A percentile compares a stretch with the other conserved stretches of the same genome.
Evolutionary conservation across 23 red algal species (phyloP).

Genomic region (Gracilariopsis chorda): DNA sequence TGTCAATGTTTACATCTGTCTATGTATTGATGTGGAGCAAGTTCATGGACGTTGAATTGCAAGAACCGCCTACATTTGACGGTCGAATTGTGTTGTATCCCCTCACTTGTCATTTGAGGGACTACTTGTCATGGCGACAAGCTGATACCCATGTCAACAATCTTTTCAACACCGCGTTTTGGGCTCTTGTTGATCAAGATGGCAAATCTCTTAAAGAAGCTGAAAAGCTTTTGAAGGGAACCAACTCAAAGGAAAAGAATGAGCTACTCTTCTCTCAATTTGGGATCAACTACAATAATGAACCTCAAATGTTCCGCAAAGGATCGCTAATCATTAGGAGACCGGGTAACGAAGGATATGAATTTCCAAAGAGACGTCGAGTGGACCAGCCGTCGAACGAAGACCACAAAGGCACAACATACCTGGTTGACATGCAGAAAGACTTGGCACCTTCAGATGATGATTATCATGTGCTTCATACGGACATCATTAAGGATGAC

Average conservation of each 20-base stretch:
- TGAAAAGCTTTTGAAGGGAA: conserved; percentile 60
- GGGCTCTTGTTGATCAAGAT: conserved; percentile 73
- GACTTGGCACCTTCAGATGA: not conserved
- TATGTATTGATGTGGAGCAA: conserved; percentile 65
- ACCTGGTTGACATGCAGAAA: not conserved
- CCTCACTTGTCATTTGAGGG: conserved; percentile 51
- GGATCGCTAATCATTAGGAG: conserved; percentile 54
- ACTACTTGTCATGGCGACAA: conserved; percentile 92
- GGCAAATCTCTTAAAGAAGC: conserved; percentile 51
- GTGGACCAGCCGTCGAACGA: not conserved
- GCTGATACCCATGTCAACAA: conserved; percentile 89
- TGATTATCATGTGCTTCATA: conserved; percentile 38
- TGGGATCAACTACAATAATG: conserved; percentile 88
- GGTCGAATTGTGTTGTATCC: conserved; percentile 79
- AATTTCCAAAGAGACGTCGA: not conserved
- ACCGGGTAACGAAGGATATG: not conserved
- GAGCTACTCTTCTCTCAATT: conserved; percentile 86
- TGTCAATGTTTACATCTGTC: conserved; percentile 68
- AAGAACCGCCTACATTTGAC: conserved; percentile 78
- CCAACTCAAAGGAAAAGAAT: conserved; percentile 78
- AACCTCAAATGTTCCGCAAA: conserved; percentile 74
- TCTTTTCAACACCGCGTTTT: conserved; percentile 91
- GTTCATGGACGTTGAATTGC: conserved; percentile 39
- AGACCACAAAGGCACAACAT: too few species aligned
- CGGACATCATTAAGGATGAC: conserved; percentile 66